phyloP scores from a whole-genome alignment of 768 basidiomycete genomes.

The Panus rudis region DNA sequence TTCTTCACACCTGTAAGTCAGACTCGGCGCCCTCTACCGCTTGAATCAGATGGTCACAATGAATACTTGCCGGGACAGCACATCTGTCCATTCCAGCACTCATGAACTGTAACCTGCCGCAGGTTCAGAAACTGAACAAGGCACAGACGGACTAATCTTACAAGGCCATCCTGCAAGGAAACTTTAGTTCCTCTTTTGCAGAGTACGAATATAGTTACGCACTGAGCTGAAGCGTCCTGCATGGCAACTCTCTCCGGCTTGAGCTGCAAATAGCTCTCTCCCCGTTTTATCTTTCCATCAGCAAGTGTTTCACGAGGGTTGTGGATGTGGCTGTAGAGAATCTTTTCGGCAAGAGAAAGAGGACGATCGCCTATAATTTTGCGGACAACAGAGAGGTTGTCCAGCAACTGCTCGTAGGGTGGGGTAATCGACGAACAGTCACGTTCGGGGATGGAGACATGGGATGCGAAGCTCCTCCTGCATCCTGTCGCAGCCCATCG shows the following conservation, averaged over 20 bases:
- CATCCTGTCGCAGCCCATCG: conserved; percentile 3
- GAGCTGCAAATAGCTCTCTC: conserved; percentile 86
- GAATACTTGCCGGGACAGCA: conserved; percentile 87
- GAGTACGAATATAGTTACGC: conserved; percentile 27
- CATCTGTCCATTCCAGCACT: conserved; percentile 81
- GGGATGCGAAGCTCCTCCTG: conserved; percentile 30
- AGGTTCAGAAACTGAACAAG: conserved; percentile 4
- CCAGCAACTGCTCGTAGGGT: conserved; percentile 66
- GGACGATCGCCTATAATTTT: conserved; percentile 64
- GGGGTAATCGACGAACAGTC: conserved; percentile 75
- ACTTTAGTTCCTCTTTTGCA: conserved; percentile 7
- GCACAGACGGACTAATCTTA: conserved; percentile 30
- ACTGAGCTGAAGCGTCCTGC: conserved; percentile 93
- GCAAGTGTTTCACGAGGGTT: conserved; percentile 70
- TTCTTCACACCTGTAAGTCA: conserved; percentile 56
- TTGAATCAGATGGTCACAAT: conserved; percentile 97
- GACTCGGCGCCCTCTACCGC: conserved; percentile 82
- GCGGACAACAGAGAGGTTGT: conserved; percentile 66
- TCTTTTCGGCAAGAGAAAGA: conserved; percentile 95
- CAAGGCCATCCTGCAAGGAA: conserved; percentile 66
- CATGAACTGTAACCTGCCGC: conserved; percentile 89
- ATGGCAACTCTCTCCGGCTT: conserved; percentile 92
- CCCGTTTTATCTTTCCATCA: conserved; percentile 63
- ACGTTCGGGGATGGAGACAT: conserved; percentile 38
- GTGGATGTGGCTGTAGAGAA: conserved; percentile 86